Evolutionary conservation across 2,329 filamentous ascomycete species (phyloP), one percentile per base, ranked within the genome.

Genomic region (Fusarium cyanostomum): DNA sequence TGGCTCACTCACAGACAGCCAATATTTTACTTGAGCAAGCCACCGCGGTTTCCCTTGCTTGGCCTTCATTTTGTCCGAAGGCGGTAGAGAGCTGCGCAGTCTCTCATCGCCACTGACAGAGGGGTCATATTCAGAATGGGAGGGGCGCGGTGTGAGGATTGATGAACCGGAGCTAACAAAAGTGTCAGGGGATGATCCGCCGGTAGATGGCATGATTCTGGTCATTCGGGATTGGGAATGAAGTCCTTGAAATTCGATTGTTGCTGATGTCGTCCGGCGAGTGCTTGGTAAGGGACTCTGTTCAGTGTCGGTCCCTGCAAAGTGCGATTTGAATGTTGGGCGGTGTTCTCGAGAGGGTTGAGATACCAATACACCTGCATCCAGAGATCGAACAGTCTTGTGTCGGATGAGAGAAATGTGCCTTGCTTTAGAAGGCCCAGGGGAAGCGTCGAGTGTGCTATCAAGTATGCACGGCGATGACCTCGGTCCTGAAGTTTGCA

Each of bases 1-100:
- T 10, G 83, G 82, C 60, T 85, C 83, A 43, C 78, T 81, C 18
- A 78, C 75, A 2, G 75, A 75, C 8, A 84, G 68, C 83, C 83
- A 85, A 39, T 74, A 77, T 56, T 81, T 85, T 43, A 83, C 69
- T 26, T 80, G 77, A 7, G 72, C 72, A 18, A 82, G 53, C 78
- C 81, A 82, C 33, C 67, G 56, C n/a, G 65, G 56, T 28, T 74
- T 73, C 48, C 72, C 74, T 15, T 41, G 52, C 50, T 72, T 77
- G 26, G 67, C 49, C 30, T 72, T 73, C 31, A 38, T 60, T 26
- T 30, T 49, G 38, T 31, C 38, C 52, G 51, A 59, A 11, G 54
- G 34, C 7, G 59, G 61, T 8, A 64, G 41, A 8, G 59, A 66
- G 35, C 33, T 33, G 26, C 35, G 61, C 34, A 49, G 34, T 46